A percentile compares a stretch with the other conserved stretches of the same genome.
phyloP scores from a whole-genome alignment of 768 basidiomycete genomes.

The Sistotremastrum suecicum region DNA sequence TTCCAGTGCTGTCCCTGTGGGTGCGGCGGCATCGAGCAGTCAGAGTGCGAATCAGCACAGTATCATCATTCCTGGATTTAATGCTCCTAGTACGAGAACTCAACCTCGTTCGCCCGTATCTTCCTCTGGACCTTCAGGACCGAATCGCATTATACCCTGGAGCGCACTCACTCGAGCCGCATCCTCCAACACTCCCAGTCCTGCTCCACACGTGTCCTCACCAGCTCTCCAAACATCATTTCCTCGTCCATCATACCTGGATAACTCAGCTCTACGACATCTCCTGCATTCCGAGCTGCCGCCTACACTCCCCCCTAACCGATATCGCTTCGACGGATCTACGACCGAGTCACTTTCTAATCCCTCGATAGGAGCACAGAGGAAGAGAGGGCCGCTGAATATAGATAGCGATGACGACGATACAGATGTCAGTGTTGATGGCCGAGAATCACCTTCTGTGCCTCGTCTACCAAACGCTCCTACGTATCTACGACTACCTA shows the following conservation, averaged over 20 bases:
- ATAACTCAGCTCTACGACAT: conserved; percentile 60
- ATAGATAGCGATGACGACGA: conserved; percentile 56
- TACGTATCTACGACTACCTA: conserved; percentile 43
- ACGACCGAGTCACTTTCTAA: conserved; percentile 12
- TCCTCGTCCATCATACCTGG: conserved; percentile 59
- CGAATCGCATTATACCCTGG: too few species aligned
- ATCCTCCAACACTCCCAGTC: too few species aligned
- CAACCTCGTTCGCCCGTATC: too few species aligned
- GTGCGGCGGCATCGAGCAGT: too few species aligned
- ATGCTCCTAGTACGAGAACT: too few species aligned
- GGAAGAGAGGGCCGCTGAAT: conserved; percentile 8
- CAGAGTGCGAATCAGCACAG: too few species aligned
- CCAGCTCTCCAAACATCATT: conserved; percentile 28
- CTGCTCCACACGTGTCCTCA: neutral
- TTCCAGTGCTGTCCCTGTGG: too few species aligned
- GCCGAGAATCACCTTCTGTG: conserved; percentile 10
- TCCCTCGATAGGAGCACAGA: conserved; percentile 27
- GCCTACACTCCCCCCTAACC: conserved; percentile 22
- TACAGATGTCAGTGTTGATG: conserved; percentile 34
- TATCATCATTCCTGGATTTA: too few species aligned
- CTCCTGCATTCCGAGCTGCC: conserved; percentile 41
- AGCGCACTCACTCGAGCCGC: too few species aligned
- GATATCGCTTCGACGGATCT: conserved; percentile 7
- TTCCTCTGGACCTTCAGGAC: too few species aligned
- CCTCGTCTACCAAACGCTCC: conserved; percentile 10